Evolutionary conservation across 2,329 filamentous ascomycete genomes (phyloP).

Genomic region (Fusarium sp.): DNA sequence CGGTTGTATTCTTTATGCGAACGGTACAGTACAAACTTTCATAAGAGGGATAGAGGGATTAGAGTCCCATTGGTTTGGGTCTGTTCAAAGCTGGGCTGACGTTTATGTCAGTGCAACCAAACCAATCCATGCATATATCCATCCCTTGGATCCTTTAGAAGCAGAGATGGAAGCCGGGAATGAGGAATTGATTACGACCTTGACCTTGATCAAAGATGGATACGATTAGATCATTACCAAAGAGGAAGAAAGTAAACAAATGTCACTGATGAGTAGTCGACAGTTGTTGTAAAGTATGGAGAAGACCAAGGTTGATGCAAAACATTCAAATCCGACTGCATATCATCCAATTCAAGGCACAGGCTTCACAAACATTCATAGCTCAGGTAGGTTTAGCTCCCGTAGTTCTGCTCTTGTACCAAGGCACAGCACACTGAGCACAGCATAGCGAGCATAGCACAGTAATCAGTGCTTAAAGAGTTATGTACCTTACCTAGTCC

Average conservation of each 20-base stretch:
- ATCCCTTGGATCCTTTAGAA: slow-evolving; percentile 24
- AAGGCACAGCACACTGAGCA: slow-evolving; percentile 22
- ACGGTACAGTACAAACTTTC: slow-evolving; percentile 17
- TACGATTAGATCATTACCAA: slow-evolving; percentile 1
- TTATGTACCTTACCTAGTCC: neutral
- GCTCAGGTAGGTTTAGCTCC: neutral
- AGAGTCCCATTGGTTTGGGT: neutral
- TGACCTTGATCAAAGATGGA: neutral
- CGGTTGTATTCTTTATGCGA: slow-evolving; percentile 42
- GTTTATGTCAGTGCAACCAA: slow-evolving; percentile 40
- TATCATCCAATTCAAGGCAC: slow-evolving; percentile 41
- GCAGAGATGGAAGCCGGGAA: slow-evolving; percentile 30
- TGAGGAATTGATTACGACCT: slow-evolving; percentile 2
- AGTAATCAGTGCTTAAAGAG: neutral
- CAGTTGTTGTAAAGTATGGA: slow-evolving; percentile 3
- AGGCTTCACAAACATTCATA: slow-evolving; percentile 32
- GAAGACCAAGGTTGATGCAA: slow-evolving; percentile 37
- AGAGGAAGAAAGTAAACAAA: slow-evolving; percentile 14
- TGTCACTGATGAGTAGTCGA: neutral
- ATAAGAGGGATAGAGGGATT: neutral
- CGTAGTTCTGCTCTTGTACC: neutral
- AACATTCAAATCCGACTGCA: slow-evolving; percentile 39
- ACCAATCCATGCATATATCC: slow-evolving; percentile 14
- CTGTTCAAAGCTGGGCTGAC: neutral
- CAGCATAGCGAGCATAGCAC: slow-evolving; percentile 27